Base-by-base conservation (phyloP, 129 eudicot species). In the Pseudognaphalium luteoalbum region DNA sequence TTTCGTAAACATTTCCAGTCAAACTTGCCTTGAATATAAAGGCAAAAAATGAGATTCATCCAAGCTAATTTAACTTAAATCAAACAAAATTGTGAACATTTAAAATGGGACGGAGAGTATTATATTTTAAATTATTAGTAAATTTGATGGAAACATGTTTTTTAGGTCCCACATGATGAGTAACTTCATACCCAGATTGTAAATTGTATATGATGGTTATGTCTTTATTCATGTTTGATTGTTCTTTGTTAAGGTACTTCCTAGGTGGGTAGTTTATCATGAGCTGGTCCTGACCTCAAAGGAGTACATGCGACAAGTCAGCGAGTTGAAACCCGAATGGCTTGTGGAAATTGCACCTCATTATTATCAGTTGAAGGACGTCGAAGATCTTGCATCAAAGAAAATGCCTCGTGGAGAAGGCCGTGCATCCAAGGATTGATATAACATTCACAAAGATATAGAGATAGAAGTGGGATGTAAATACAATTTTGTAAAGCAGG, bases 331-430 rank as follows among this genome's bases (percentile, higher is more conserved):
- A 76, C 97, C 98, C 0, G 98, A 93, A 52, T 90, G 98, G 98
- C 83, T 94, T 51, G 89, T 91, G 63, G 98, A 94, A 71, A 95
- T 95, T 52, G 99, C 99, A 63, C 99, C 99, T 37, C 99, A 91
- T 72, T 95, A 87, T 82, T 95, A 95, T 79, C 99, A 91, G 69
- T 87, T 96, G 63, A 94, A 94, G 79, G 97, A 94, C 15, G 97
- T 94, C 9, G 97, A 94, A 84, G 98, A 94, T 83, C 56, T 78
- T 56, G 84, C 77, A 47, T 52, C 98, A n/a, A 90, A 86, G 90
- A 93, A 93, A 78, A 93, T 93, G 96, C 96, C 98, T 1, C 87
- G 90, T 61, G 96, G 90, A 33, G 86, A 81, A 77, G 98, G 98
- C 20, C 87, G 87, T 4, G 96, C 96, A 22, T 5, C 80, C 7